Conservation (phyloP, 176 grass and related monocot genomes). For the Zoysia pacifica region DNA sequence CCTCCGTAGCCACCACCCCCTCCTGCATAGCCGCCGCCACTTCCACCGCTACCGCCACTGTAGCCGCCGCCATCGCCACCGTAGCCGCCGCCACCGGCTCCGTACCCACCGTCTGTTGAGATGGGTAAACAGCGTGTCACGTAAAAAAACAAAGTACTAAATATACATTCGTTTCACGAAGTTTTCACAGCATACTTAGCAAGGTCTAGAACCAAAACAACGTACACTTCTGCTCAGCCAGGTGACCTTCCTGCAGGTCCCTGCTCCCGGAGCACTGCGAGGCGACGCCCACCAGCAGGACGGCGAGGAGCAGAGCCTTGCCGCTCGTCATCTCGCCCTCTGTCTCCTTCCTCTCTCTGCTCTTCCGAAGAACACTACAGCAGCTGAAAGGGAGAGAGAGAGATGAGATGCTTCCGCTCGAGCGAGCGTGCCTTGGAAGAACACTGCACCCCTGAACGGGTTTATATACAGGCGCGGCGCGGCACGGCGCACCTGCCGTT, state of each 20-base stretch:
- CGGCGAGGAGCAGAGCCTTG: conserved; percentile 53
- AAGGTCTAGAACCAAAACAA: not conserved
- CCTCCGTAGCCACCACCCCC: not conserved
- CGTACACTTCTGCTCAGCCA: conserved; percentile 60
- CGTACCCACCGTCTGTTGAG: conserved; percentile 40
- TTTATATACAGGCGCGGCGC: conserved; percentile 37
- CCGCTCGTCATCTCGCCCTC: conserved; percentile 22
- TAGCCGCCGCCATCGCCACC: conserved; percentile 32
- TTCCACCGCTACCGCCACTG: not conserved
- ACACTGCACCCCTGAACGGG: conserved; percentile 12
- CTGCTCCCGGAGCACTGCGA: conserved; percentile 52
- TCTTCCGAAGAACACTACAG: not conserved
- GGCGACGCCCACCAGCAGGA: conserved; percentile 58
- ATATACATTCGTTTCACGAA: too few relatives aligned
- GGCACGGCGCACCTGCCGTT: not conserved
- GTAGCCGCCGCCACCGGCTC: conserved; percentile 8
- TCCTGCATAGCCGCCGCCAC: too few relatives aligned
- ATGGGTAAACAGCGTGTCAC: not conserved
- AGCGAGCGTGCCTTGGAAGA: conserved; percentile 26
- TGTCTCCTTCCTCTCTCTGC: not conserved
- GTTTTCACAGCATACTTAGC: not conserved
- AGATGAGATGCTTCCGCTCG: conserved; percentile 6
- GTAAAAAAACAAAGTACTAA: not conserved
- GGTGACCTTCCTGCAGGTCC: conserved; percentile 38
- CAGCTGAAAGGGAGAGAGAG: not conserved